Evolutionary conservation across 257 asterid species (phyloP).

Genomic region (Jacaranda mimosifolia): DNA sequence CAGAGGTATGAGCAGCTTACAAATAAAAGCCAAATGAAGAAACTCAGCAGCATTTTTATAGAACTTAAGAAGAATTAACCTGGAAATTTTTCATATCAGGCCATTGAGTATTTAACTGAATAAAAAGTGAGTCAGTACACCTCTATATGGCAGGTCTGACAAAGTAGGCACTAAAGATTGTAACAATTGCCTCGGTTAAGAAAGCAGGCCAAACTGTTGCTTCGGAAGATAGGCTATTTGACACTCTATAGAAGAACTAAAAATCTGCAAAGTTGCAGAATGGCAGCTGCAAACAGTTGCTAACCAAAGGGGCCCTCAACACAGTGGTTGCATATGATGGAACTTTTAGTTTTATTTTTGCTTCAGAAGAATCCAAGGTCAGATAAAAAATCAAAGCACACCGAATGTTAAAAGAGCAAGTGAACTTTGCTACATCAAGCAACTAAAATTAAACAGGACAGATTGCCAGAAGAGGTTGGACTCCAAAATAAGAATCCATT

Average conservation of each 20-base stretch:
- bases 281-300: slow-evolving; percentile 6
- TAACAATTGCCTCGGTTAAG: slow-evolving; percentile 7
- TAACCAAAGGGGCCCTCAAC: not conserved
- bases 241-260: not conserved
- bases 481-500: not conserved
- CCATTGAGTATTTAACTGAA: not conserved
- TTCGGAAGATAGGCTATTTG: slow-evolving; percentile 7
- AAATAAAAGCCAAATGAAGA: slow-evolving; percentile 24
- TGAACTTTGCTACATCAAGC: not conserved
- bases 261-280: slow-evolving; percentile 17
- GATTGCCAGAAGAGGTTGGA: not conserved
- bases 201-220: slow-evolving; percentile 24
- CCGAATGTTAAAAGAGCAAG: not conserved
- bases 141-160: slow-evolving; percentile 24
- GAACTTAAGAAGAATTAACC: not conserved
- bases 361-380: slow-evolving; percentile 14
- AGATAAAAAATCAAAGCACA: slow-evolving; percentile 2
- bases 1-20: slow-evolving; percentile 23
- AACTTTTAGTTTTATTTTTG: not conserved
- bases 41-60: not conserved
- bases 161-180: slow-evolving; percentile 1
- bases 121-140: not conserved
- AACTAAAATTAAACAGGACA: not conserved
- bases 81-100: not conserved
- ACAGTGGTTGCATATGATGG: not conserved